Base-by-base conservation (phyloP, 1,284 basidiomycete genomes). In the Peniophora sp. region DNA sequence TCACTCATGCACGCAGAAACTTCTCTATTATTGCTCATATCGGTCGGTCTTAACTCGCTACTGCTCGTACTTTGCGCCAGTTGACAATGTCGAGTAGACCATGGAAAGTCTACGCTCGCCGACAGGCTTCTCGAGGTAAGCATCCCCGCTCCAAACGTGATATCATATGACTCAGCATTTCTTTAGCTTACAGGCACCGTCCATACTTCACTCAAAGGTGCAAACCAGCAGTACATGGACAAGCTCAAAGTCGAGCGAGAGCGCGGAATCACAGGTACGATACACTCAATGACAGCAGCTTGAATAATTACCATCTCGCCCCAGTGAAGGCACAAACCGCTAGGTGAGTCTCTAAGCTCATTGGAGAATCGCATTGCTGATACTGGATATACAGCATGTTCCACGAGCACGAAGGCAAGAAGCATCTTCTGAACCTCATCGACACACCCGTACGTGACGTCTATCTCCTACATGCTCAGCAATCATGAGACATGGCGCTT, bases 191-290 rank as follows among this genome's bases (percentile, higher is more conserved):
- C 94, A 41, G 86, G 87, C 12, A 97, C 94, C 1, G 92, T 95
- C 35, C 73, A 80, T 55, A 80, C 76, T 58, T 79, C 80, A 56
- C 66, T 77, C 55, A 68, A 73, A 55, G 82, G 84, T 35, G 73
- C 75, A 55, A 93, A 92, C 59, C 83, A 89, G 56, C 93, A 97
- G 64, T 89, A 96, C n/a, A 67, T 97, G 37, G 93, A 97, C 67
- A 97, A 95, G 62, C 78, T 99, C 51, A 97, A 97, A 65, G 95
- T 99, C 1, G 95, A 99, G 65, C 75, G 92, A 48, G 96, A 99
- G 66, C 79, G 96, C 42, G 96, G 93, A 24, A 96, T 95, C 50
- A 95, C 92, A 41, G 91, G 92, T 85, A 62, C 62, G 72, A 64
- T 24, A 51, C 37, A 41, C 8, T 41, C 18, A 41, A 41, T 41